Percentiles rank a stretch among this genome's conserved stretches.
Evolutionary conservation across 129 eudicot species (phyloP).

Genomic region (Cynara cardunculus): DNA sequence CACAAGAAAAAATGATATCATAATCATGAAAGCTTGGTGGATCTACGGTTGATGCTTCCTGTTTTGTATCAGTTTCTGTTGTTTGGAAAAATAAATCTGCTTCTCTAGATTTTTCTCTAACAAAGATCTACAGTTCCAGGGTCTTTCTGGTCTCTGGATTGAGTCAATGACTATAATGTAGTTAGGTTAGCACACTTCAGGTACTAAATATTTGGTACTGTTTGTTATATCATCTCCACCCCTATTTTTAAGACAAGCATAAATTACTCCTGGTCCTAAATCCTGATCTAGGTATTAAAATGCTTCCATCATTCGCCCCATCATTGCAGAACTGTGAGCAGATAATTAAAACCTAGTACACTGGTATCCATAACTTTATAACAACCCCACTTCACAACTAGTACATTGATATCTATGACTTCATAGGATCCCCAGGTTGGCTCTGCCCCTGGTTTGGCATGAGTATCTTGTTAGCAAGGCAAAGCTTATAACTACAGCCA

Average conservation of each 20-base stretch:
- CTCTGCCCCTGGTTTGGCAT: neutral
- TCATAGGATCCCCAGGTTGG: too few relatives aligned
- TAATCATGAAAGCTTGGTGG: neutral
- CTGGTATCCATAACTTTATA: neutral
- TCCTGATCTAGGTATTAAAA: neutral
- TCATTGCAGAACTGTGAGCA: neutral
- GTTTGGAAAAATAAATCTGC: neutral
- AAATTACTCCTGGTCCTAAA: neutral
- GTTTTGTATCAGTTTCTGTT: neutral
- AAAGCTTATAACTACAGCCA: neutral
- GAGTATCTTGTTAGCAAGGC: neutral
- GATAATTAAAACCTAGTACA: neutral
- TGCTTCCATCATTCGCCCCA: neutral
- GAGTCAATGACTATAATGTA: neutral
- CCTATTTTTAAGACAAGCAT: neutral
- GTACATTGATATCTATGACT: neutral
- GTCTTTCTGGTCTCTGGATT: neutral
- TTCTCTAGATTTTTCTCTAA: neutral
- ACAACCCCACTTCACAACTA: neutral
- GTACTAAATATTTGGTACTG: neutral
- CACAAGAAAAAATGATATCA: neutral
- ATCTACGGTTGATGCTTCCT: neutral
- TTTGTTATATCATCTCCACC: neutral
- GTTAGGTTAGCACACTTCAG: neutral
- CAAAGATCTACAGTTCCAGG: neutral